Evolutionary conservation across 371 early-diverging fungal genomes (phyloP), one percentile per base, ranked within the genome.

Genomic region (Mortierella sp.): DNA sequence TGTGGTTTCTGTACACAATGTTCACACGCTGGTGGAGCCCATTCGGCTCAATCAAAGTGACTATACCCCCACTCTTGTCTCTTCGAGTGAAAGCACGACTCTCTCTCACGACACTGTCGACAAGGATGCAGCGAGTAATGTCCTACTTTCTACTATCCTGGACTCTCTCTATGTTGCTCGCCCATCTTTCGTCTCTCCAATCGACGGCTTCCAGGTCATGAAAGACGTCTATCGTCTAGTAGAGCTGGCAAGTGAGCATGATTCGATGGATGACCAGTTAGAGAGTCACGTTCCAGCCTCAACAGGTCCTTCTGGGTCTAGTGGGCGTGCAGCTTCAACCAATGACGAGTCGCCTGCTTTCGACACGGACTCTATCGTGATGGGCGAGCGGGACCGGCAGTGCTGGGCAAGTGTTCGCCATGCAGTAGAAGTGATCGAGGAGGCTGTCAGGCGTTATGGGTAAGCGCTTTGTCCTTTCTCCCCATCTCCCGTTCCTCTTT

Each of bases 341-440:
- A 3, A 37, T 9, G 37, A 37, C 37, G 37, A 9, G 5, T 37
- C 37, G 37, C 9, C 9, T 3, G 9, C 37, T 37, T 37, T 9
- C 37, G 9, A 37, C 37, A 5, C 60, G 28, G 64, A 64, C 47
- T 62, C 62, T 9, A 51, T 64, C 23, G 37, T 72, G 29, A 60
- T 62, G 58, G 57, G 25, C 12, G 66, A 72, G 37, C 69, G 79
- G 12, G 69, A 69, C 30, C 68, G 63, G 14, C 45, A 62, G 26
- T 79, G 79, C 57, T 79, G 79, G 79, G 69, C 62, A 61, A 79
- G 79, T 50, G 74, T 82, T 18, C 75, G 73, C 25, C 70, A 73
- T 58, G 91, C 92, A 5, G 81, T 93, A 16, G 52, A 79, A 14
- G 85, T 91, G 16, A 91, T 92, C 58, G 94, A 93, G 64, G 80